A percentile compares a stretch with the other conserved stretches of the same genome.
Conservation (phyloP, 345 rosid species). For the Hirschfeldia incana region DNA sequence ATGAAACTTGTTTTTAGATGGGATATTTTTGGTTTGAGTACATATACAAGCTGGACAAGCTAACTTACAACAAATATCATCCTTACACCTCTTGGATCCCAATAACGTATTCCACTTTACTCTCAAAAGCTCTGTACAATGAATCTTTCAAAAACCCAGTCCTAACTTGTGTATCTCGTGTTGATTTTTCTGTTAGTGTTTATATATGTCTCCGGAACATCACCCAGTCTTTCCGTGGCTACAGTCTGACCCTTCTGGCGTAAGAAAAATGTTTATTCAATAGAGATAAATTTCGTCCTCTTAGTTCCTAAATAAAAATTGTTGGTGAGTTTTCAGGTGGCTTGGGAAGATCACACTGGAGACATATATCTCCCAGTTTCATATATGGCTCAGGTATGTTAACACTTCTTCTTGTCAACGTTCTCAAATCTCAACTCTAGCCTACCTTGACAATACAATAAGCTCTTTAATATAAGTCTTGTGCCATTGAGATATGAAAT, state of each 20-base stretch:
- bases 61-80: constrained; percentile 91
- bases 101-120: constrained; percentile 67
- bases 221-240: constrained; percentile 81
- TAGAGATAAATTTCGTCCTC: constrained; percentile 2
- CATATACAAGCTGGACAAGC: constrained; percentile 91
- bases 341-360: constrained; percentile 90
- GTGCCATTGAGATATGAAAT: background rate
- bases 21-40: constrained; percentile 88
- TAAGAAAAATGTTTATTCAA: constrained; percentile 46
- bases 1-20: constrained; percentile 47
- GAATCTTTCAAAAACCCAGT: background rate
- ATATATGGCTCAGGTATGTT: constrained; percentile 94
- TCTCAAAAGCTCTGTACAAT: constrained; percentile 10
- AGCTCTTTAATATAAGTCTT: background rate
- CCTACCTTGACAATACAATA: constrained; percentile 1
- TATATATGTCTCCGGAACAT: constrained; percentile 89
- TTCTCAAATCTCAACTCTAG: background rate
- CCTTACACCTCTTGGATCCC: constrained; percentile 99
- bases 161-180: background rate
- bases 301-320: background rate
- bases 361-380: constrained; percentile 89
- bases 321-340: constrained; percentile 55
- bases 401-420: constrained; percentile 12
- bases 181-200: constrained; percentile 55
- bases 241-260: constrained; percentile 90